phyloP scores from a whole-genome alignment of 148 eudicot species.

The Euryodendron excelsum region DNA sequence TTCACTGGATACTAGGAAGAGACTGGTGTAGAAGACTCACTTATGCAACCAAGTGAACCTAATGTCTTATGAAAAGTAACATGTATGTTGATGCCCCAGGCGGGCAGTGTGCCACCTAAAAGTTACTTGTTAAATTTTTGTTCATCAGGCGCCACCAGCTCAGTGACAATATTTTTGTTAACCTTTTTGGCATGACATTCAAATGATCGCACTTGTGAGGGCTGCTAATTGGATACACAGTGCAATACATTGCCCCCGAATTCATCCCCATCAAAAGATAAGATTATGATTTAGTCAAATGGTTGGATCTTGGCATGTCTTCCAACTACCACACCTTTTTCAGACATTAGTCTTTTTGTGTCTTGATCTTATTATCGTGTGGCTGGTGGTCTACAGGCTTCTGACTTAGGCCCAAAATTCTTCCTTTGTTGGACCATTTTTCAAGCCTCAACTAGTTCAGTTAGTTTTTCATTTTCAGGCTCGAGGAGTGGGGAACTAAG shows the following conservation, averaged over 20 bases:
- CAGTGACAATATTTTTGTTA: too few relatives aligned
- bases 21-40: not conserved
- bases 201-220: not conserved
- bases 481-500: too few relatives aligned
- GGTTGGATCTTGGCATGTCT: too few relatives aligned
- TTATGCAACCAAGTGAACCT: not conserved
- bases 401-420: not conserved
- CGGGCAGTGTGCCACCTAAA: not conserved
- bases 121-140: not conserved
- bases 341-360: too few relatives aligned
- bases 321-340: too few relatives aligned
- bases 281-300: too few relatives aligned
- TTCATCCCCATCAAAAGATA: too few relatives aligned
- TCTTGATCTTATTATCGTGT: not conserved
- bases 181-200: not conserved
- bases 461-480: not conserved
- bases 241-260: too few relatives aligned
- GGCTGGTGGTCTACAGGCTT: not conserved
- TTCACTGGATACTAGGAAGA: too few relatives aligned
- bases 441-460: not conserved
- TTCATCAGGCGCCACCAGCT: not conserved
- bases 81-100: not conserved
- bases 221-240: not conserved
- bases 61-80: not conserved
- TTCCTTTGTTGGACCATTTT: not conserved